phyloP scores from a whole-genome alignment of 2,329 filamentous ascomycete genomes.

The Trichoderma semiorbis region DNA sequence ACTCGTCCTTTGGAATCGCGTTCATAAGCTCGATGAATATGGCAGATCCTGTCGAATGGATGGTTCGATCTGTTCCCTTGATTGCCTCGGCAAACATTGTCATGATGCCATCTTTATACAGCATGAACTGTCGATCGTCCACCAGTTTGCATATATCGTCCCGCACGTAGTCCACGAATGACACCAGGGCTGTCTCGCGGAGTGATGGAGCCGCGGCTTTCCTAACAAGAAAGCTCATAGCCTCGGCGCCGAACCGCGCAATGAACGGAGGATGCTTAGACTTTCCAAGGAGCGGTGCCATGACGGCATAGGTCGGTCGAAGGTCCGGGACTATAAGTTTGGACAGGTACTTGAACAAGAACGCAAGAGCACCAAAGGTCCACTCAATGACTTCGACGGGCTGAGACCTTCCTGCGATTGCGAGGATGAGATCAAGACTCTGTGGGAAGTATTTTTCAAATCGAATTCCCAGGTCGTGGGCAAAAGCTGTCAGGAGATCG shows the following conservation, averaged over 20 bases:
- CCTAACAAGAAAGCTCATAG: conserved; percentile 87
- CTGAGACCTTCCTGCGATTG: conserved; percentile 71
- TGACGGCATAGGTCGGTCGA: conserved; percentile 75
- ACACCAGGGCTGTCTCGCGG: conserved; percentile 66
- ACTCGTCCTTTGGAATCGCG: conserved; percentile 49
- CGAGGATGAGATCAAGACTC: conserved; percentile 70
- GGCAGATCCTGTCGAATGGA: conserved; percentile 58
- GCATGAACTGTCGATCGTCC: conserved; percentile 55
- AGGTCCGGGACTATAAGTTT: conserved; percentile 82
- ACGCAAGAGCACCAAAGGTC: conserved; percentile 91
- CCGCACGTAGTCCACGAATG: conserved; percentile 69
- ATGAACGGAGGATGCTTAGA: conserved; percentile 80
- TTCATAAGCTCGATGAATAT: conserved; percentile 52
- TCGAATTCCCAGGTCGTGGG: conserved; percentile 81
- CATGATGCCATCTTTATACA: conserved; percentile 88
- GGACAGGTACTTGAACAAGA: conserved; percentile 95
- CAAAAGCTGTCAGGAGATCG: conserved; percentile 85
- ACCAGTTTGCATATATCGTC: conserved; percentile 58
- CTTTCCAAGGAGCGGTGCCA: conserved; percentile 81
- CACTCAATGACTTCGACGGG: conserved; percentile 93
- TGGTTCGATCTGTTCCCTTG: conserved; percentile 56
- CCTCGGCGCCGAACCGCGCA: conserved; percentile 88
- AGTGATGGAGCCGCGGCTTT: conserved; percentile 79
- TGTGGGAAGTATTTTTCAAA: conserved; percentile 87
- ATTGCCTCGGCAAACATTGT: conserved; percentile 83